Evolutionary conservation across 23 red algal species (phyloP).

Genomic region (Pyropia yezoensis): DNA sequence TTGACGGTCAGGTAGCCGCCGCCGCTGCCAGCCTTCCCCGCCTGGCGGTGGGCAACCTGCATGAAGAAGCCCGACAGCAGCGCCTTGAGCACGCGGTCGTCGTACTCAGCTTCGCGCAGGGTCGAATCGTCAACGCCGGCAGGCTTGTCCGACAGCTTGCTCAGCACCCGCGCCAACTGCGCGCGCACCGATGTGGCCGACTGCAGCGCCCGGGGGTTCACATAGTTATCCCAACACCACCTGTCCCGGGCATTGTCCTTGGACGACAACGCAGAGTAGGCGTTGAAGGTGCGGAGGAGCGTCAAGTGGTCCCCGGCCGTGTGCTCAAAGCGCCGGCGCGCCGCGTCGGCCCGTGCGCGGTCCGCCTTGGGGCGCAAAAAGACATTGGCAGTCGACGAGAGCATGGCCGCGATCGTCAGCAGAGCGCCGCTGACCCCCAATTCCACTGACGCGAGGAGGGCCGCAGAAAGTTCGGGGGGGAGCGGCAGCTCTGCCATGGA

Average conservation of each 20-base stretch:
- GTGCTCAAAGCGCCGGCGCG: constrained; percentile 30
- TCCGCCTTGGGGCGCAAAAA: constrained; percentile 44
- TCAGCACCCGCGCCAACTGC: constrained; percentile 69
- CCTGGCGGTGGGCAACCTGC: constrained; percentile 59
- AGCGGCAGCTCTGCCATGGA: constrained; percentile 81
- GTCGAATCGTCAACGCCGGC: constrained; percentile 1
- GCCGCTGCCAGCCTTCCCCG: constrained; percentile 14
- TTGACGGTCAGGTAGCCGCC: constrained; percentile 73
- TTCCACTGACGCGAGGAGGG: constrained; percentile 59
- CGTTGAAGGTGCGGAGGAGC: constrained; percentile 67
- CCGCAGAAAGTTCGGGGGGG: constrained; percentile 51
- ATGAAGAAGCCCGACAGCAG: constrained; percentile 84
- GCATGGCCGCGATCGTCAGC: constrained; percentile 92
- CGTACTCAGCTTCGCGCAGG: constrained; percentile 9
- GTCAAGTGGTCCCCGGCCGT: constrained; percentile 74
- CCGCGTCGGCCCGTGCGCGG: constrained; percentile 27
- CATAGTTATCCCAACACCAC: constrained; percentile 92
- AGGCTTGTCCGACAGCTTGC: constrained; percentile 18
- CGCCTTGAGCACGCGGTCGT: constrained; percentile 44
- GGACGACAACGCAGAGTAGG: constrained; percentile 23
- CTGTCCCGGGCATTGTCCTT: constrained; percentile 19
- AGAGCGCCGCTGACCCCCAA: constrained; percentile 61
- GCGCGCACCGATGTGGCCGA: constrained; percentile 59
- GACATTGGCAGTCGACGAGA: constrained; percentile 63
- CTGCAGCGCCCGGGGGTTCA: constrained; percentile 56